Evolutionary conservation across 352 stramenopile genomes (phyloP).

Genomic region (Phytophthora foliorum): DNA sequence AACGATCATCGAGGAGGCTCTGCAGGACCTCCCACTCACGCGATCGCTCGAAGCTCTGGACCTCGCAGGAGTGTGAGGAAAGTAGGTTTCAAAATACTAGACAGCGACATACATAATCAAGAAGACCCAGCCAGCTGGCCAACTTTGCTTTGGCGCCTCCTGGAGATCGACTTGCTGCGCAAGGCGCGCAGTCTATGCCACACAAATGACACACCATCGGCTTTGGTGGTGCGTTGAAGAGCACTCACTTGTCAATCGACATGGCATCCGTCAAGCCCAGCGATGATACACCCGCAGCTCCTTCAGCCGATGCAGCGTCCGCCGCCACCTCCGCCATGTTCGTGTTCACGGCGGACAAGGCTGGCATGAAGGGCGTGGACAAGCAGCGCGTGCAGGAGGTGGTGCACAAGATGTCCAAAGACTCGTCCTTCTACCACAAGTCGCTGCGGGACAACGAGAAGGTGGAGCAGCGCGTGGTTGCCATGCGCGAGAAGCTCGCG

Average conservation of each 20-base stretch:
- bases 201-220: slow-evolving; percentile 12
- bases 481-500: slow-evolving; percentile 76
- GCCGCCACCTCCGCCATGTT: slow-evolving; percentile 61
- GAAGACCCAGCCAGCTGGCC: no score
- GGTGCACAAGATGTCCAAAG: slow-evolving; percentile 95
- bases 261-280: slow-evolving; percentile 26
- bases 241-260: slow-evolving; percentile 35
- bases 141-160: slow-evolving; percentile 21
- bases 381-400: slow-evolving; percentile 93
- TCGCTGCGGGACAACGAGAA: slow-evolving; percentile 91
- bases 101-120: slow-evolving; percentile 17
- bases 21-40: slow-evolving; percentile 75
- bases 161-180: slow-evolving; percentile 13
- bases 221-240: slow-evolving; percentile 20
- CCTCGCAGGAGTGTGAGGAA: slow-evolving; percentile 68
- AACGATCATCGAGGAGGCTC: slow-evolving; percentile 66
- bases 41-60: slow-evolving; percentile 84
- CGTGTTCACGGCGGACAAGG: slow-evolving; percentile 88
- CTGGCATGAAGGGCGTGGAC: slow-evolving; percentile 91
- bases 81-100: background rate
- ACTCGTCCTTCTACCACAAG: slow-evolving; percentile 94
- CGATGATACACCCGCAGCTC: background rate
- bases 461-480: slow-evolving; percentile 82
- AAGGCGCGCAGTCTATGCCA: slow-evolving; percentile 21
- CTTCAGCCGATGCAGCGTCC: slow-evolving; percentile 1